Evolutionary conservation across 192 early-diverging fungal genomes (phyloP).

Genomic region (Jimgerdemannia flammicorona): DNA sequence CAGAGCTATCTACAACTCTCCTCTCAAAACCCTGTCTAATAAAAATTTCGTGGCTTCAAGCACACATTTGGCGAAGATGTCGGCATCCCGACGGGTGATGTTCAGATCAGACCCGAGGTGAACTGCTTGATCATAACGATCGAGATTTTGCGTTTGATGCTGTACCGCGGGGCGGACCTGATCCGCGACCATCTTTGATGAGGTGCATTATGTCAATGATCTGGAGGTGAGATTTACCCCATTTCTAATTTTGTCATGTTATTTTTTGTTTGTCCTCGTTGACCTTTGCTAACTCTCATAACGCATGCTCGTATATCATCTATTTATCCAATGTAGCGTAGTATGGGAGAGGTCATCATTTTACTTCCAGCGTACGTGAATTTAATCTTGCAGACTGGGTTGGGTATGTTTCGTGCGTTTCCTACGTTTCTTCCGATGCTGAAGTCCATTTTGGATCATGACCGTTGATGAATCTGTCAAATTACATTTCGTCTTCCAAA

Average conservation of each 20-base stretch:
- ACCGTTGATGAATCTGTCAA: too few relatives aligned
- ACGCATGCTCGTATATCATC: not conserved
- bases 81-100: slow-evolving; percentile 96
- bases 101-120: slow-evolving; percentile 96
- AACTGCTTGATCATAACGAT: slow-evolving; percentile 98
- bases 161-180: slow-evolving; percentile 94
- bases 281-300: not conserved
- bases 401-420: slow-evolving; percentile 54
- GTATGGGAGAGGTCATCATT: slow-evolving; percentile 99
- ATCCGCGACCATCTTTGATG: slow-evolving; percentile 99
- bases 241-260: too few relatives aligned
- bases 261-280: not conserved
- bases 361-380: slow-evolving; percentile 95
- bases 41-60: slow-evolving; percentile 96
- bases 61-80: slow-evolving; percentile 85
- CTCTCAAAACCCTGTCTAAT: slow-evolving; percentile 97
- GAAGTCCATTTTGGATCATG: too few relatives aligned
- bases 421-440: not conserved
- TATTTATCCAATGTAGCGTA: slow-evolving; percentile 67
- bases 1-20: slow-evolving; percentile 94
- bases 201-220: slow-evolving; percentile 98
- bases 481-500: too few relatives aligned
- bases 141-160: slow-evolving; percentile 96
- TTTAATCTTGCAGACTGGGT: slow-evolving; percentile 93
- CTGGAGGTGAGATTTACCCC: slow-evolving; percentile 48